These are phyloP conservation scores for Mrakia hoshinonis DNA, from an alignment of 768 basidiomycete species.

Conservation along the genomic window DNA sequence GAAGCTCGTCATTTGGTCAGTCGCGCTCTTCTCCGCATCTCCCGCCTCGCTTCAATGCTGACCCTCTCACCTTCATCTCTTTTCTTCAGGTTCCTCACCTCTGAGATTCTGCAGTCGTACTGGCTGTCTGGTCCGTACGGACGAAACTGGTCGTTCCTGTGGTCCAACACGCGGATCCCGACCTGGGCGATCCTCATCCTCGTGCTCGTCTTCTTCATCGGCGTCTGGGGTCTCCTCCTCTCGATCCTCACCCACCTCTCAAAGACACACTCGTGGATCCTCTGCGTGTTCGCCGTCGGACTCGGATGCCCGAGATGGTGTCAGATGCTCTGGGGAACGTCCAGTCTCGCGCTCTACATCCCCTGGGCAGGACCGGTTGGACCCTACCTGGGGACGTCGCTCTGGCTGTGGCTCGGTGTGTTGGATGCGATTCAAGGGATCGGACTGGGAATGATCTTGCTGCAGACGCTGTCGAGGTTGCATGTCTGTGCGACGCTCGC, in stretches of 20 bases:
- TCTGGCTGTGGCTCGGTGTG: conserved; percentile 95
- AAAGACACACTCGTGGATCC: conserved; percentile 89
- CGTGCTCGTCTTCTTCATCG: conserved; percentile 73
- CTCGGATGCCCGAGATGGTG: conserved; percentile 92
- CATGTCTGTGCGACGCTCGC: conserved; percentile 91
- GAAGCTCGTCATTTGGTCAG: conserved; percentile 77
- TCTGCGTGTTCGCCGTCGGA: conserved; percentile 91
- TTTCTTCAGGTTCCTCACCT: conserved; percentile 60
- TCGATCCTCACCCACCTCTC: conserved; percentile 70
- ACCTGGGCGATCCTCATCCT: conserved; percentile 76
- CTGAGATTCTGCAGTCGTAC: conserved; percentile 84
- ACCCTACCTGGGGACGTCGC: conserved; percentile 52
- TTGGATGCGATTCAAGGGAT: conserved; percentile 91
- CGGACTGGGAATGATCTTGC: conserved; percentile 72
- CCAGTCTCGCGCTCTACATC: conserved; percentile 57
- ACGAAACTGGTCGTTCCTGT: conserved; percentile 89
- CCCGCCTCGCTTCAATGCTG: not conserved
- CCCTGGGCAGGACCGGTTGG: conserved; percentile 29
- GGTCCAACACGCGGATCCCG: conserved; percentile 65
- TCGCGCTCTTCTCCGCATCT: not conserved
- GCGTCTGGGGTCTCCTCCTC: conserved; percentile 71
- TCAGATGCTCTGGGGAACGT: conserved; percentile 95
- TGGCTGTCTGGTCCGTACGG: conserved; percentile 71
- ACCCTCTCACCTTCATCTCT: not conserved
- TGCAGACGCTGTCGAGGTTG: conserved; percentile 73